A percentile compares a stretch with the other conserved stretches of the same genome.
Conservation (phyloP, 345 rosid genomes). For the Rhodomyrtus tomentosa region DNA sequence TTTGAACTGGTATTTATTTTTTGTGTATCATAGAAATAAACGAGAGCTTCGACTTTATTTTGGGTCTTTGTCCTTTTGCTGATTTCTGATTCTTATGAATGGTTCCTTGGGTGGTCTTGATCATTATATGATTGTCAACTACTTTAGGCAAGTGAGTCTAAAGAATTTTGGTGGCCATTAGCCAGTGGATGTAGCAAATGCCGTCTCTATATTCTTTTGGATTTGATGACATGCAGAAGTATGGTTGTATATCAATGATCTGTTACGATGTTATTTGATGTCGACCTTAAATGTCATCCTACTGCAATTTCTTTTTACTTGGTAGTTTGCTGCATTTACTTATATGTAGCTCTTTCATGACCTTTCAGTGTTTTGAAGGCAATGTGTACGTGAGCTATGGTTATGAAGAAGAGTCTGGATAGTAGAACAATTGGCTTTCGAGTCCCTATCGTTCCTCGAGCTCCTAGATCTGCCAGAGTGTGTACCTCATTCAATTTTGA, state of each 20-base stretch:
- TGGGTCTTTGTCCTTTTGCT: neutral
- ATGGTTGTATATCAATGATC: neutral
- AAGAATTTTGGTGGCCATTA: neutral
- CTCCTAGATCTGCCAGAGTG: slow-evolving; percentile 88
- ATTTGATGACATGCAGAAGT: neutral
- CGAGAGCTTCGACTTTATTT: neutral
- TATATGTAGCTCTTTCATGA: slow-evolving; percentile 10
- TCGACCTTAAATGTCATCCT: neutral
- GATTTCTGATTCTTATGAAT: neutral
- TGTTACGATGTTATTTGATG: neutral
- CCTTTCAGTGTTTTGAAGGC: slow-evolving; percentile 13
- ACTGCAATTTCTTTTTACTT: neutral
- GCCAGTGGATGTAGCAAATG: neutral
- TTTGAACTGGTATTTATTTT: neutral
- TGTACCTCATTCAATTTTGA: neutral
- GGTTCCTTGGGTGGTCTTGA: neutral
- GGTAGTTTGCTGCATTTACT: slow-evolving; percentile 11
- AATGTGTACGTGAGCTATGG: slow-evolving; percentile 55
- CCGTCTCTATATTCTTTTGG: neutral
- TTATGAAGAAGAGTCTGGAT: slow-evolving; percentile 55
- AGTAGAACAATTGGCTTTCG: slow-evolving; percentile 44
- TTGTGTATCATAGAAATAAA: neutral
- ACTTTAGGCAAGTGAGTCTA: neutral
- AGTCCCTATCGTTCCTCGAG: slow-evolving; percentile 53
- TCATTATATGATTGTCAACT: neutral